These are phyloP conservation scores for Xerocomus spinulosus DNA, from an alignment of 768 basidiomycete species.

Conservation along the genomic window DNA sequence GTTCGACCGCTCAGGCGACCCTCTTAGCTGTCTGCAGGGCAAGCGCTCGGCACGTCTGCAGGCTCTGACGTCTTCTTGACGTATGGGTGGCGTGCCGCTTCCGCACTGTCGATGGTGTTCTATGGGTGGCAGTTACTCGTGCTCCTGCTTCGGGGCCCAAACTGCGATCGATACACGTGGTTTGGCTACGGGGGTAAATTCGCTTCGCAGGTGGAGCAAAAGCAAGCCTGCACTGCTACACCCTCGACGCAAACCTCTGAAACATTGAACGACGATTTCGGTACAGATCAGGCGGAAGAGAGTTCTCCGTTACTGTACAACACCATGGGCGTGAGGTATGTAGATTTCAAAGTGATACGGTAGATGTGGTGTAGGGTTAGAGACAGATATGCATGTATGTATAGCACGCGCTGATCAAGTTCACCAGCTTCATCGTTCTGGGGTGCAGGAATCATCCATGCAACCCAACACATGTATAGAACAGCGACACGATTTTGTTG, in stretches of 20 bases:
- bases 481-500: too few species aligned
- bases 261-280: neutral
- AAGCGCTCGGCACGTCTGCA: slow-evolving; percentile 40
- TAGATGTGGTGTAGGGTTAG: too few species aligned
- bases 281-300: neutral
- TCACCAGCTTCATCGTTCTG: too few species aligned
- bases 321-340: too few species aligned
- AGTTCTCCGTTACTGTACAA: too few species aligned
- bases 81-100: slow-evolving; percentile 36
- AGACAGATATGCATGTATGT: too few species aligned
- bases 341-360: too few species aligned
- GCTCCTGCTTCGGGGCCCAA: slow-evolving; percentile 37
- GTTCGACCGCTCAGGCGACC: neutral
- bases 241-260: slow-evolving; percentile 1
- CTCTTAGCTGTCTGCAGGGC: slow-evolving; percentile 31
- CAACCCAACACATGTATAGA: too few species aligned
- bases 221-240: neutral
- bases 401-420: too few species aligned
- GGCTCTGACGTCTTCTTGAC: slow-evolving; percentile 37
- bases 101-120: slow-evolving; percentile 31
- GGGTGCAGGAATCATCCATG: too few species aligned
- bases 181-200: slow-evolving; percentile 60
- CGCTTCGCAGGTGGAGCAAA: slow-evolving; percentile 4
- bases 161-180: slow-evolving; percentile 39
- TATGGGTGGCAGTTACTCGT: slow-evolving; percentile 32